These are phyloP conservation scores for Ganoderma lucidum DNA, from an alignment of 1,284 basidiomycete genomes.

Conservation along the genomic window DNA sequence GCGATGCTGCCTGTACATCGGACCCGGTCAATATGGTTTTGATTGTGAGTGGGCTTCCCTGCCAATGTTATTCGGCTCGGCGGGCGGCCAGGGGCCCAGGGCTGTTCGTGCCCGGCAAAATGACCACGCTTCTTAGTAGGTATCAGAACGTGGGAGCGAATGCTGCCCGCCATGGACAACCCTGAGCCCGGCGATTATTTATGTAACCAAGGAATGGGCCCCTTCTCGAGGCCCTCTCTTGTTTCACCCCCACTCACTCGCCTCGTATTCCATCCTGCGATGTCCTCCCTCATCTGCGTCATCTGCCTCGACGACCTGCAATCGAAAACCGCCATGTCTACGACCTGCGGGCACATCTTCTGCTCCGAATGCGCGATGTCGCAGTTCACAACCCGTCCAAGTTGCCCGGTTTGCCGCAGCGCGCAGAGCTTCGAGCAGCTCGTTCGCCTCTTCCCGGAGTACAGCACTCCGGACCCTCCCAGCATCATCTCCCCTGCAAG, in stretches of 20 bases:
- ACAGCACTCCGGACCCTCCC: neutral
- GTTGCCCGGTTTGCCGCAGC: conserved; percentile 32
- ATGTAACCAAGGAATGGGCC: neutral
- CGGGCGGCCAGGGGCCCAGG: too few species aligned
- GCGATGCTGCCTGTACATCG: conserved; percentile 75
- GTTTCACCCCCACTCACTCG: neutral
- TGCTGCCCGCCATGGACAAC: too few species aligned
- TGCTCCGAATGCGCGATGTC: conserved; percentile 35
- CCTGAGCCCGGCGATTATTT: neutral
- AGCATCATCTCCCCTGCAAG: too few species aligned
- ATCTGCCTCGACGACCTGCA: conserved; percentile 33
- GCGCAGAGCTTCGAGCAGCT: conserved; percentile 24
- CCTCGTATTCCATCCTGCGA: neutral
- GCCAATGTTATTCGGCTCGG: too few species aligned
- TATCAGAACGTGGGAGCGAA: too few species aligned
- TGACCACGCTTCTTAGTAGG: too few species aligned
- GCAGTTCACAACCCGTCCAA: conserved; percentile 26
- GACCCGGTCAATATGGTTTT: conserved; percentile 88
- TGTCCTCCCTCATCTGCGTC: conserved; percentile 20
- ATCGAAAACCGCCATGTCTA: conserved; percentile 21
- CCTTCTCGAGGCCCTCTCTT: neutral
- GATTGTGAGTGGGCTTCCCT: neutral
- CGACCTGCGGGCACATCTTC: conserved; percentile 22
- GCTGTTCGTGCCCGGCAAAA: too few species aligned
- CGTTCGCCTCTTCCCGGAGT: conserved; percentile 28